Base-by-base conservation (phyloP, 352 stramenopile species). In the Phytophthora tubulina region DNA sequence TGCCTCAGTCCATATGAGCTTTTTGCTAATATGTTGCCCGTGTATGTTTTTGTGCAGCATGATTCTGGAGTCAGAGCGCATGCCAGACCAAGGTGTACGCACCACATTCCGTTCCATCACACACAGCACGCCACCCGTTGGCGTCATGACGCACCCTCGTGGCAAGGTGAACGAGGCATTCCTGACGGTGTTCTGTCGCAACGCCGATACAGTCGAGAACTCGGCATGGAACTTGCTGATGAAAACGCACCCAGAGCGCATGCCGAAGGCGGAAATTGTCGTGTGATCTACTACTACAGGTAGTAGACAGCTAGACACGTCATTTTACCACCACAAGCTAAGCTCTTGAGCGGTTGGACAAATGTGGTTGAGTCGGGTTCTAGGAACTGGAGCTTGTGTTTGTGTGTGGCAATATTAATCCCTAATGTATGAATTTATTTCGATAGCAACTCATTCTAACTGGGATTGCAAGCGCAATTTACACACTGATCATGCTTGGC, bases 131-230 rank as follows among this genome's bases (percentile, higher is more conserved):
- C 87, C 87, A 8, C 87, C 87, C 0, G 78, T 92, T 17, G 78
- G 79, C 3, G 83, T 85, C 27, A 82, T 93, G 59, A 82, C 83
- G 6, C 84, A 95, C 50, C 86, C 87, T 15, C 84, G 79, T 39
- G 82, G 85, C 11, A 87, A 90, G 63, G 79, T 93, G 21, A 95
- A 92, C 65, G 84, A 95, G 57, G 75, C 87, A 21, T 95, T 95
- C 63, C 53, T 95, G 36, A 95, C 86, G 13, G 79, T 90, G 6
- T 92, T 93, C 53, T 95, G 87, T 49, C 85, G 87, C 21, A 91
- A 87, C 51, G 84, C 87, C 9, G 85, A 95, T 35, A 86, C 85
- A 14, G 67, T 95, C 27, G 87, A 95, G 62, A 82, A 76, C 7
- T 92, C 85, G 8, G 80, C 85, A 7, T 83, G 81, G 57, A 81